Evolutionary conservation across 148 eudicot genomes (phyloP).

Genomic region (Fagopyrum esculentum): DNA sequence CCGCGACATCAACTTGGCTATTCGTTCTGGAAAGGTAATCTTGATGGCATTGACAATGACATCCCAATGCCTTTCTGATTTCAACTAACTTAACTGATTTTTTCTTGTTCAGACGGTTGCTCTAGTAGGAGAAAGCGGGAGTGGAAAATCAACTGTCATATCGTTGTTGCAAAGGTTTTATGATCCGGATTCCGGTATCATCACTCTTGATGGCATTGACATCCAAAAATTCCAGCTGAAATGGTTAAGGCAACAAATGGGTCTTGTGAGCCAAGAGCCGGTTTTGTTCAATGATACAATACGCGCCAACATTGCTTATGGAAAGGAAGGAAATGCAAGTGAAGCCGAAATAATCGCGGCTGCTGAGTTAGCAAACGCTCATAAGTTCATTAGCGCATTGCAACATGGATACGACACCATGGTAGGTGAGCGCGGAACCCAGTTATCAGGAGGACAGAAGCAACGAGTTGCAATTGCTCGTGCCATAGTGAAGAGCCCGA

Average conservation of each 20-base stretch:
- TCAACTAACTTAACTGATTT: neutral
- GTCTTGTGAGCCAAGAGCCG: conserved; percentile 86
- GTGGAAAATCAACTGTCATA: conserved; percentile 72
- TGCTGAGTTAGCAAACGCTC: conserved; percentile 64
- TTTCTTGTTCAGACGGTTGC: conserved; percentile 48
- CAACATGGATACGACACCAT: conserved; percentile 62
- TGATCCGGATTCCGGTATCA: conserved; percentile 52
- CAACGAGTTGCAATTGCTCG: conserved; percentile 77
- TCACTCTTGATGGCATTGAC: conserved; percentile 54
- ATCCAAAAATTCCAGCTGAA: conserved; percentile 50
- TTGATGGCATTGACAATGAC: no score
- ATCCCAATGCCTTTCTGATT: neutral
- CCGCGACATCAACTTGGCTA: conserved; percentile 42
- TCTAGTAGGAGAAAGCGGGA: conserved; percentile 77
- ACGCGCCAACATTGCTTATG: conserved; percentile 58
- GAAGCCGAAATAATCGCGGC: conserved; percentile 56
- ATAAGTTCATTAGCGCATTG: conserved; percentile 50
- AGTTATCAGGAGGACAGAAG: conserved; percentile 70
- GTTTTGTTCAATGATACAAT: conserved; percentile 57
- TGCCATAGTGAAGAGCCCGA: conserved; percentile 59
- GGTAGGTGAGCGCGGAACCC: conserved; percentile 70
- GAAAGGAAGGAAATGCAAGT: conserved; percentile 53
- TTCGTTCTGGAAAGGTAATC: conserved; percentile 50
- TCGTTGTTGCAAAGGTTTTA: conserved; percentile 65
- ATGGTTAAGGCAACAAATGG: conserved; percentile 79